phyloP scores from a whole-genome alignment of 2,329 filamentous ascomycete species.

The Fusarium cicatricum region DNA sequence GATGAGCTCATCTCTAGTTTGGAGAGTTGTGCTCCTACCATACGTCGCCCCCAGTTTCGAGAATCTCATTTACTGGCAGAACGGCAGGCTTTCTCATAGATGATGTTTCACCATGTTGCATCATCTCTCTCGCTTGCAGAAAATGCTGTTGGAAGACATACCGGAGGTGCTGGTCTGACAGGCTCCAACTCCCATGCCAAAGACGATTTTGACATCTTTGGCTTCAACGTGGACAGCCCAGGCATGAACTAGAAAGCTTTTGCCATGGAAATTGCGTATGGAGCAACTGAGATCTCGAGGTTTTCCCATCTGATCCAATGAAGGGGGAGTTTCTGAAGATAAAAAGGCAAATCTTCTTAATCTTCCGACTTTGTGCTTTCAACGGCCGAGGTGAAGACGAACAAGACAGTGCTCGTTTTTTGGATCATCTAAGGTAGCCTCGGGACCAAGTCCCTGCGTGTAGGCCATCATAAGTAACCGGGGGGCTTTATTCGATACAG shows the following conservation, averaged over 20 bases:
- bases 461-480: conserved; percentile 32
- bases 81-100: background rate
- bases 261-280: conserved; percentile 57
- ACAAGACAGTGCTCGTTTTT: conserved; percentile 58
- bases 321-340: conserved; percentile 59
- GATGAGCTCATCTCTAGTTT: background rate
- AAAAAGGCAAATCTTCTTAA: conserved; percentile 37
- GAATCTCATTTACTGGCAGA: background rate
- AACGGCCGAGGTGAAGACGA: conserved; percentile 57
- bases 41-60: background rate
- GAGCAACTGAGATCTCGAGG: conserved; percentile 44
- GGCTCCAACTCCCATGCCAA: conserved; percentile 41
- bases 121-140: background rate
- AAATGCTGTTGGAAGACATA: conserved; percentile 28
- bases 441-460: conserved; percentile 3
- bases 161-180: conserved; percentile 35
- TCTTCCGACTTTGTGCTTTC: conserved; percentile 17
- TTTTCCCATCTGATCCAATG: conserved; percentile 59
- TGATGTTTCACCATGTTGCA: background rate
- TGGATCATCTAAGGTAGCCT: conserved; percentile 27
- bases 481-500: conserved; percentile 22
- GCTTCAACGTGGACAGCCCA: conserved; percentile 59
- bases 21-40: background rate
- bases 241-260: conserved; percentile 59
- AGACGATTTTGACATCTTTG: conserved; percentile 64